Evolutionary conservation across 163 green algal genomes (phyloP), one percentile per base, ranked within the genome.

Genomic region (Chloroidium sp.): DNA sequence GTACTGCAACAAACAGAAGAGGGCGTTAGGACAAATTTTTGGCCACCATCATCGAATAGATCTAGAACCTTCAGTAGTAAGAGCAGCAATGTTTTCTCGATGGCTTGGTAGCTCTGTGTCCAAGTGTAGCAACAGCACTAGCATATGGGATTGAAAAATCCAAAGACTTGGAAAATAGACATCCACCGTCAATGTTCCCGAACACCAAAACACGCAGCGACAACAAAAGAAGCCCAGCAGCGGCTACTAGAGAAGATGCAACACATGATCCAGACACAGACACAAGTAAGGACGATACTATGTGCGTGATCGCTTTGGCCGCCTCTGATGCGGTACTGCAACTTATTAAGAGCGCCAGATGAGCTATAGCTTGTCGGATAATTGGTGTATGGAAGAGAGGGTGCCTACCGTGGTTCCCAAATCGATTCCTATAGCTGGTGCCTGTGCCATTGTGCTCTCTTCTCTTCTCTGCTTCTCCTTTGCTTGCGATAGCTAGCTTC

Each of bases 381-480:
- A 72, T 6, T 72, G 64, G 6, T 72, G 72, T 6, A 36, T n/a
- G 72, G 14, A 78, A 88, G 69, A 82, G 90, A 74, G 79, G 87
- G 84, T 91, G 64, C 8, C 64, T 72, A 72, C 91, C n/a, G 89
- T 93, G 3, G 89, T 94, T 60, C 92, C 92, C 77, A 97, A 82
- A 76, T 97, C 92, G 82, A 95, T 95, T 78, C 92, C 90, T 60
- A 86, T 84, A 36, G 79, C 83, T 68, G 83, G 82, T 62, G 79
- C 79, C 14, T 86, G 79, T 4, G 78, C 69, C 78, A 80, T 82
- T 12, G 3, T 78, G 0, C 67, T 69, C 3, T 3, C 75, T 79
- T 76, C 72, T 36, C 36, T 36, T 36, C 36, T 36, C 36, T 36
- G 36, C 36, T 36, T 36, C 36, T 36, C 36, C 36, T 36, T 36